A percentile compares a stretch with the other conserved stretches of the same genome.
Conservation (phyloP, 2,329 filamentous ascomycete species). For the Acrocalymma vagum region DNA sequence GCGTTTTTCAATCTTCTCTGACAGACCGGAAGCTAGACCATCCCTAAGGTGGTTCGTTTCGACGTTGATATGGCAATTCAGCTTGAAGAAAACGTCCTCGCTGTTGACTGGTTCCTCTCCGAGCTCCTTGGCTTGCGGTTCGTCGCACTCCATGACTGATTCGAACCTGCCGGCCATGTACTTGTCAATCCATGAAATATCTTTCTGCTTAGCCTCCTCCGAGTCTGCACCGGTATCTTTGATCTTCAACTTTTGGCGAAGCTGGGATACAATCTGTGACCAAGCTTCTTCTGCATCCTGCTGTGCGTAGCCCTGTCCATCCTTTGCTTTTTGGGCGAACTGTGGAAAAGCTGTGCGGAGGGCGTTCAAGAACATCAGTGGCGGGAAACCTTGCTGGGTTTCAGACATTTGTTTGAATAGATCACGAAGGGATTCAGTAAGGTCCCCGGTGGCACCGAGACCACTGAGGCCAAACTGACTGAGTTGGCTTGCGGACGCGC, state of each 20-base stretch:
- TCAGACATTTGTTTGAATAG: constrained; percentile 90
- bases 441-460: constrained; percentile 69
- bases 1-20: constrained; percentile 90
- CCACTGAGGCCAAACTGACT: constrained; percentile 65
- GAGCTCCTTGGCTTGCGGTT: constrained; percentile 75
- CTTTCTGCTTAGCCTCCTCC: constrained; percentile 43
- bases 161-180: constrained; percentile 88
- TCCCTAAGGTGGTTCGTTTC: constrained; percentile 91
- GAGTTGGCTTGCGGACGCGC: constrained; percentile 42
- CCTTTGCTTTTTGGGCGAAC: constrained; percentile 88
- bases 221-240: constrained; percentile 57
- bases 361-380: constrained; percentile 81
- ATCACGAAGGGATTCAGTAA: constrained; percentile 79
- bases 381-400: constrained; percentile 87
- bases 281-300: constrained; percentile 99
- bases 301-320: constrained; percentile 88
- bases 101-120: constrained; percentile 75
- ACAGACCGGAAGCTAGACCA: constrained; percentile 81
- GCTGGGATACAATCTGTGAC: constrained; percentile 89
- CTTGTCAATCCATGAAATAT: constrained; percentile 83
- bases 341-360: constrained; percentile 85
- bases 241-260: constrained; percentile 79
- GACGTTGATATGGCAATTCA: constrained; percentile 93
- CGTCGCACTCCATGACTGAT: constrained; percentile 82
- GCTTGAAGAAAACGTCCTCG: constrained; percentile 84